Evolutionary conservation across 2,329 filamentous ascomycete species (phyloP), one percentile per base, ranked within the genome.

Genomic region (Karstenula rhodostoma): DNA sequence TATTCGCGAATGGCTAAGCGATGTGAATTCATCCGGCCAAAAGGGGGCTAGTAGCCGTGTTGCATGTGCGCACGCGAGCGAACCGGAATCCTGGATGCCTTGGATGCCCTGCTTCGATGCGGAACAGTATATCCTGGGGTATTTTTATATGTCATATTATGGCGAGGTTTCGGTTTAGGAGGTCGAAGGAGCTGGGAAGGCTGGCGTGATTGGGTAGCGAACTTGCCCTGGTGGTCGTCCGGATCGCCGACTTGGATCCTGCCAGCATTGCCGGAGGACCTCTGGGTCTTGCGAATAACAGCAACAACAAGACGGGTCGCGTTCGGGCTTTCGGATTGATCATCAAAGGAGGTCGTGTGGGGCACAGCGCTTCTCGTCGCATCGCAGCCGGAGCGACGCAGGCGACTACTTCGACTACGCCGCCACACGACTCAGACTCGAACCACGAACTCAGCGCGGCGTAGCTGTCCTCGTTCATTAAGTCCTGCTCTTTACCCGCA

Each of bases 21-120:
- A 50, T 32, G 15, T 58, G 37, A 51, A 58, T 58, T 58, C 53
- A 58, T 35, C 49, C 56, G 56, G 56, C 48, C 32, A 13, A 43
- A 40, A 43, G 37, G 25, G 22, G 50, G 35, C 33, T 44, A 51
- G 44, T 23, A 35, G 53, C 43, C 40, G 43, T 40, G 32, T 27
- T 43, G 49, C 43, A 40, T 48, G 15, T 22, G 49, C 40, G 56
- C 56, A 58, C 56, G 56, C 48, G 49, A 48, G 49, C 56, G 47
- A 46, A 50, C 56, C 56, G 43, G 37, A 44, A 27, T 6, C 22
- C 8, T 17, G 56, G 46, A 17, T 19, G 35, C 44, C 47, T 40
- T 40, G 37, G 37, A 17, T 40, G 37, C 37, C 37, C 37, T 22
- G 43, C 8, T 17, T n/a, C 25, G 5, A 44, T 43, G 35, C 25